These are phyloP conservation scores for Fusarium ramigenum DNA, from an alignment of 2,329 filamentous ascomycete species.

Conservation along the genomic window DNA sequence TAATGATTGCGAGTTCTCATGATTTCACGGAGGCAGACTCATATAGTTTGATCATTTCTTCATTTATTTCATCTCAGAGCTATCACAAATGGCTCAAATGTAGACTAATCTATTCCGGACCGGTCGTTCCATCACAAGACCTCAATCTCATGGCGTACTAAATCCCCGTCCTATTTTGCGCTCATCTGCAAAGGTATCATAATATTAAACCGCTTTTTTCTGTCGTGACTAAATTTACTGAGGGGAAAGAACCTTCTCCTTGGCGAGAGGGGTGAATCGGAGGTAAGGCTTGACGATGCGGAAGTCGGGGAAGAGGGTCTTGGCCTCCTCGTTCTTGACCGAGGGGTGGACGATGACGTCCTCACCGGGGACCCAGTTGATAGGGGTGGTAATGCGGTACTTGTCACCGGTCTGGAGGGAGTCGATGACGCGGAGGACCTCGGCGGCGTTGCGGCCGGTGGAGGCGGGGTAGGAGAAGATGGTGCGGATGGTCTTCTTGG, in stretches of 20 bases:
- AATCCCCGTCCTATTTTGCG: not conserved
- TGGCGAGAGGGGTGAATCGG: constrained; percentile 74
- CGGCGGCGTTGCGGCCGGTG: constrained; percentile 83
- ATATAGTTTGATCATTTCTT: constrained; percentile 33
- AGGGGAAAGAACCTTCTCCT: constrained; percentile 52
- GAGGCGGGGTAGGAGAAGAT: constrained; percentile 93
- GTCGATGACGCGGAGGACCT: constrained; percentile 82
- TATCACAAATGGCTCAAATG: constrained; percentile 34
- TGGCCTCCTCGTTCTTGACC: constrained; percentile 85
- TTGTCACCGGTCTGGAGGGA: constrained; percentile 86
- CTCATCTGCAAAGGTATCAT: constrained; percentile 43
- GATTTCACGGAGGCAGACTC: not conserved
- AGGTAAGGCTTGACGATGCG: constrained; percentile 76
- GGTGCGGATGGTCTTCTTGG: constrained; percentile 90
- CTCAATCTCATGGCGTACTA: constrained; percentile 28
- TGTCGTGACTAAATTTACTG: constrained; percentile 20
- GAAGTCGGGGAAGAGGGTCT: constrained; percentile 85
- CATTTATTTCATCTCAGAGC: constrained; percentile 36
- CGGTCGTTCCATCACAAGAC: constrained; percentile 29
- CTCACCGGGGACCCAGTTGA: constrained; percentile 89
- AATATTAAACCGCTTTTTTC: constrained; percentile 11
- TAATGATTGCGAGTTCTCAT: not conserved
- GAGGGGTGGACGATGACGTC: constrained; percentile 91
- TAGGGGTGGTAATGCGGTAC: constrained; percentile 86
- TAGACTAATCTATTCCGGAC: constrained; percentile 2